Evolutionary conservation across 192 early-diverging fungal species (phyloP), one percentile per base, ranked within the genome.

Genomic region (Pilobolus umbonatus): DNA sequence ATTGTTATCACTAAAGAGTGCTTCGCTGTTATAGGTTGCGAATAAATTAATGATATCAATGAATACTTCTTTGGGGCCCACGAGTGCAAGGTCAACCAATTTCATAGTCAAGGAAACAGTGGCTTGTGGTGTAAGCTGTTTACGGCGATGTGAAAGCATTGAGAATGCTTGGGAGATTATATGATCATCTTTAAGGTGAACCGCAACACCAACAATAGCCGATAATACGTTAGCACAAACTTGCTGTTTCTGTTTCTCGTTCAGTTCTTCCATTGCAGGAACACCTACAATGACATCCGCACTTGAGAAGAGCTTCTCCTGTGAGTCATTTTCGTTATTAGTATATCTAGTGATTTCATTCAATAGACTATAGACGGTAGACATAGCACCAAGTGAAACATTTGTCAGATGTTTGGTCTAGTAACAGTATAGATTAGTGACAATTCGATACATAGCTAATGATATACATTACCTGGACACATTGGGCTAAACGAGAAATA

Each of bases 91-190:
- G 10, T 78, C 74, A 2, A 82, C 82, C 6, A 85, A 69, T 39
- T 80, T 68, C 55, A 78, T 69, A 10, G 86, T 72, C 19, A 82
- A 74, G 1, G 80, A 73, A 17, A 73, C 72, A 15, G 64, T 74
- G 38, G 85, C 57, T 21, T 75, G 68, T 2, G 74, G 58, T 38
- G 72, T 72, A 31, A 73, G 55, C 34, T 78, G 75, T 42, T 80
- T 79, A 46, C 83, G 77, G 39, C 85, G 80, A 60, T 80, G 80
- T 39, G 81, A 54, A 57, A 91, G 64, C 75, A 85, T 83, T 12
- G 83, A 84, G 14, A 85, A 79, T 29, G 79, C 80, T 55, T 75
- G 60, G 5, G 79, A 73, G 0, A 84, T 81, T 50, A 82, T 81
- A 55, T 77, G 69, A 43, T 80, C 79, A 48, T 78, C 75, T 55